Conservation (phyloP, 2,329 filamentous ascomycete species). For the Ilyonectria mors-panacis region DNA sequence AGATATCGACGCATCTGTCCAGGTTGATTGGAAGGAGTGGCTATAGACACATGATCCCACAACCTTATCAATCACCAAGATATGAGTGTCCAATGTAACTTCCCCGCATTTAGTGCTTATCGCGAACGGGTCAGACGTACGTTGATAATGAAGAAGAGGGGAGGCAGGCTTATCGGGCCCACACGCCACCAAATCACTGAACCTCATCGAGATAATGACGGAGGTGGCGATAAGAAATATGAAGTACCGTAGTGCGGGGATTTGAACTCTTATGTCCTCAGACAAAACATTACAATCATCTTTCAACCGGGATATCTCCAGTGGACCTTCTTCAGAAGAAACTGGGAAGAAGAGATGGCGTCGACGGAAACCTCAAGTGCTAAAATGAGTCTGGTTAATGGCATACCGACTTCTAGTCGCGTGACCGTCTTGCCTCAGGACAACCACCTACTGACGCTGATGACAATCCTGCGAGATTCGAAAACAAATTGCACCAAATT, state of each 20-base stretch:
- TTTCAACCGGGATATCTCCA: not conserved
- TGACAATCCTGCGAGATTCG: conserved; percentile 33
- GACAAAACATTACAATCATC: not conserved
- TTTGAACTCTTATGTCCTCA: not conserved
- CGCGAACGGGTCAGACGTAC: not conserved
- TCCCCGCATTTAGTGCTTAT: not conserved
- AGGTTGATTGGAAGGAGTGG: too few relatives aligned
- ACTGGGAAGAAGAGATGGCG: not conserved
- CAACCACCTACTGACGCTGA: conserved; percentile 31
- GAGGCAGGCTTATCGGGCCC: not conserved
- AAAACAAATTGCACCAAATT: conserved; percentile 31
- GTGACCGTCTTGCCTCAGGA: conserved; percentile 35
- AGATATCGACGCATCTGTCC: too few relatives aligned
- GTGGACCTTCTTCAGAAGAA: not conserved
- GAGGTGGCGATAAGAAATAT: not conserved
- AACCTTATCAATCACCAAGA: too few relatives aligned
- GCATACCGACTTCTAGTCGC: not conserved
- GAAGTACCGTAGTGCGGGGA: not conserved
- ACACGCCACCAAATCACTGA: not conserved
- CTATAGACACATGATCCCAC: too few relatives aligned
- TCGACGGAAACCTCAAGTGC: not conserved
- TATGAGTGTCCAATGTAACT: not conserved
- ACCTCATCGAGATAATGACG: not conserved
- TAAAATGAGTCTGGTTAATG: not conserved
- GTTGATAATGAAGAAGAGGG: not conserved